These are phyloP conservation scores for Aspergillus japonicus DNA, from an alignment of 2,329 filamentous ascomycete species.

Conservation along the genomic window DNA sequence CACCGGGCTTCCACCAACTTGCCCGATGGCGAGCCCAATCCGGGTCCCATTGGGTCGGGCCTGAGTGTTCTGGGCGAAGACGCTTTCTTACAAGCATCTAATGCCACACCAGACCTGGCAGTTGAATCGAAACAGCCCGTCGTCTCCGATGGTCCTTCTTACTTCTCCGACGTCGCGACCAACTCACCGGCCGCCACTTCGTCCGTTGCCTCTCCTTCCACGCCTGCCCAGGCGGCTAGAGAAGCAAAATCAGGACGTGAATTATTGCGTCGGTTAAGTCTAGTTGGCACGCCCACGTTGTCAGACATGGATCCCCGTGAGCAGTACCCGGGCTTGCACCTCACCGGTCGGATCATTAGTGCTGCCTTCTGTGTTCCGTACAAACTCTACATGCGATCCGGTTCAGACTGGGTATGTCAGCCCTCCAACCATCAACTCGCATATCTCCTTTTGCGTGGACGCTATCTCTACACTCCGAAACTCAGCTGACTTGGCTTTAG, in stretches of 20 bases:
- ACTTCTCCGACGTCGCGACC: slow-evolving; percentile 30
- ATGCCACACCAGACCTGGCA: slow-evolving; percentile 28
- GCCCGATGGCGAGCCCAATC: slow-evolving; percentile 31
- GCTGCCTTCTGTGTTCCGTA: slow-evolving; percentile 64
- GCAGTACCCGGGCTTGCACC: slow-evolving; percentile 56
- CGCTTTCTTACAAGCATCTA: slow-evolving; percentile 30
- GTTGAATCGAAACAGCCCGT: slow-evolving; percentile 22
- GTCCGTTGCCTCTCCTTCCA: slow-evolving; percentile 25
- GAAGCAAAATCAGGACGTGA: slow-evolving; percentile 51
- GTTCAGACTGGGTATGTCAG: slow-evolving; percentile 55
- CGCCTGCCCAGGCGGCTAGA: slow-evolving; percentile 44
- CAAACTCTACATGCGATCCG: slow-evolving; percentile 53
- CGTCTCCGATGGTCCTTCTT: slow-evolving; percentile 27
- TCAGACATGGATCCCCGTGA: slow-evolving; percentile 54
- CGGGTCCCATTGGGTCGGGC: slow-evolving; percentile 30
- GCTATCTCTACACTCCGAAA: neutral
- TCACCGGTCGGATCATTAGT: slow-evolving; percentile 64
- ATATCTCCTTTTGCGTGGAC: neutral
- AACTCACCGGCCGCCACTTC: slow-evolving; percentile 18
- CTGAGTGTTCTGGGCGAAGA: slow-evolving; percentile 27
- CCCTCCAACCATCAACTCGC: neutral
- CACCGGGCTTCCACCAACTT: slow-evolving; percentile 24
- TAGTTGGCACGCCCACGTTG: slow-evolving; percentile 41
- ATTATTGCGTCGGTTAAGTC: slow-evolving; percentile 54
- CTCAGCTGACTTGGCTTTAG: slow-evolving; percentile 44